Evolutionary conservation across 2,329 filamentous ascomycete species (phyloP).

Genomic region (Pseudogymnoascus sp.): DNA sequence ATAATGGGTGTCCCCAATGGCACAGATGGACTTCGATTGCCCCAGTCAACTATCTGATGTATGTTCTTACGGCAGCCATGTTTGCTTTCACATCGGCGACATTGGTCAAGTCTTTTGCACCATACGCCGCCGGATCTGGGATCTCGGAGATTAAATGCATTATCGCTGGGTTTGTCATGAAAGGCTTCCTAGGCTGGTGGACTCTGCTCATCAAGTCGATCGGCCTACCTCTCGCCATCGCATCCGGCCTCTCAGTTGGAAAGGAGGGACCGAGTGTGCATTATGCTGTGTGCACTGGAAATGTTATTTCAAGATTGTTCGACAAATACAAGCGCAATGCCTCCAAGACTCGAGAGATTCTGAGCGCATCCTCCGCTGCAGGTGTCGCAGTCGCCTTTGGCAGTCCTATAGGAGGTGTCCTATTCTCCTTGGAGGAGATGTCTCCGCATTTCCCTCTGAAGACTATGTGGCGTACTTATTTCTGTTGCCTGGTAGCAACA

Average conservation of each 20-base stretch:
- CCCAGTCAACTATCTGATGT: slow-evolving; percentile 76
- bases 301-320: slow-evolving; percentile 90
- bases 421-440: slow-evolving; percentile 98
- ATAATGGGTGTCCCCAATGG: slow-evolving; percentile 84
- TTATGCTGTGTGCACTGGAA: slow-evolving; percentile 94
- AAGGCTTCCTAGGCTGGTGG: slow-evolving; percentile 87
- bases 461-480: slow-evolving; percentile 96
- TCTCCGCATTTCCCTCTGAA: slow-evolving; percentile 93
- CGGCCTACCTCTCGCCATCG: slow-evolving; percentile 82
- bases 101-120: slow-evolving; percentile 84
- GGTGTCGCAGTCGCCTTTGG: slow-evolving; percentile 96
- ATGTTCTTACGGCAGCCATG: slow-evolving; percentile 74
- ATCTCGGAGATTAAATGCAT: slow-evolving; percentile 99
- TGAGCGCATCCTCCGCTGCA: slow-evolving; percentile 89
- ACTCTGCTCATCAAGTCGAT: slow-evolving; percentile 93
- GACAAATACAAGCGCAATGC: slow-evolving; percentile 87
- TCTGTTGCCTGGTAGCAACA: slow-evolving; percentile 91
- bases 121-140: slow-evolving; percentile 91
- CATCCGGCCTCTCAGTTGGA: slow-evolving; percentile 85
- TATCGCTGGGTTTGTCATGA: slow-evolving; percentile 98
- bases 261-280: slow-evolving; percentile 99
- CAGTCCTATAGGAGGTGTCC: slow-evolving; percentile 89
- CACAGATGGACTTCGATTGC: slow-evolving; percentile 75
- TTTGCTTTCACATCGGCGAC: slow-evolving; percentile 78
- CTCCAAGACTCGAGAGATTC: slow-evolving; percentile 87